Base-by-base conservation (phyloP, 164 flowering plant genomes). In the Nymphaea colorata region DNA sequence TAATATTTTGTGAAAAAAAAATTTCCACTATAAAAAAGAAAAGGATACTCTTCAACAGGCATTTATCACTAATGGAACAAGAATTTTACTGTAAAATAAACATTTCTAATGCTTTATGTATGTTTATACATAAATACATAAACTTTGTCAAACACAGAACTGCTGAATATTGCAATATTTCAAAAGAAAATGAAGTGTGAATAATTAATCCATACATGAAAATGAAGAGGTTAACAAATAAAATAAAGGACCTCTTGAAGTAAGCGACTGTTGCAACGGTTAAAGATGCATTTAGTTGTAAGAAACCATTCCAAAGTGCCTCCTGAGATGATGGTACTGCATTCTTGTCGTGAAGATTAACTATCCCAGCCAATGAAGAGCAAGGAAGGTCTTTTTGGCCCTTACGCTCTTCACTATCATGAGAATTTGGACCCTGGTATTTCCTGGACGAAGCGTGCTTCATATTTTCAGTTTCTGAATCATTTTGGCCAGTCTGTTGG, bases 261-360 rank as follows among this genome's bases (percentile, higher is more conserved):
- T 71, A 83, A 72, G 89, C 87, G 72, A 78, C 73, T 36, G 79
- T 76, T 14, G 85, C 78, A 64, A 77, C 81, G 53, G 74, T 76
- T 45, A 74, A 64, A 59, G 84, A 72, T 42, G 84, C 76, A 74
- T 71, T 82, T 62, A 85, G 77, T 68, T 79, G 89, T 78, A 85
- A 77, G 67, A 81, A 75, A 41, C 87, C 87, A 66, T 83, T 82
- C 89, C 89, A 85, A 64, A 85, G 83, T 77, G 78, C 79, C 67
- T 79, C 85, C 62, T 69, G 68, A 55, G 18, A 68, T 17, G 44
- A 41, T 6, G 74, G 64, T 73, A 66, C 75, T 66, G 64, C 70
- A 63, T 75, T 76, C 69, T 70, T 76, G 62, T 71, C 61, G 51
- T 17, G 59, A 25, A 42, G n/a, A 41, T 62, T 72, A 64, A 53